Evolutionary conservation across 495 filamentous ascomycete genomes (phyloP).

Genomic region (Emericellopsis terricola): DNA sequence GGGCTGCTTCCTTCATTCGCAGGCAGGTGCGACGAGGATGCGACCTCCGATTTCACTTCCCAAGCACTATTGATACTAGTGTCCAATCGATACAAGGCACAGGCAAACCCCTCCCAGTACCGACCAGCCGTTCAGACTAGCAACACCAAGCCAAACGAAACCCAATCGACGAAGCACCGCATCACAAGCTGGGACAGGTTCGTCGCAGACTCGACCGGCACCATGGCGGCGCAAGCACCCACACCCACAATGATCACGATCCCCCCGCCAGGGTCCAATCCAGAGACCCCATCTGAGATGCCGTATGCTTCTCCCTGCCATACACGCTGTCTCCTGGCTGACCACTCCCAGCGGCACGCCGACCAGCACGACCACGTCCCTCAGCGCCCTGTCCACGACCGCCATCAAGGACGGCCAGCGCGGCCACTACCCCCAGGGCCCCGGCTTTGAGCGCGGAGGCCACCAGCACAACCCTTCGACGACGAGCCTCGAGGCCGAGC

Average conservation of each 20-base stretch:
- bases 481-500: conserved; percentile 69
- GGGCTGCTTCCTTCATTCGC: no score
- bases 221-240: conserved; percentile 18
- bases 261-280: conserved; percentile 65
- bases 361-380: conserved; percentile 68
- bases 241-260: conserved; percentile 66
- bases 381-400: conserved; percentile 74
- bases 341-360: conserved; percentile 55
- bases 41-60: no score
- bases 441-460: conserved; percentile 21
- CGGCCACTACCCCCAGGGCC: conserved; percentile 39
- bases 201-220: no score
- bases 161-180: no score
- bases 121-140: no score
- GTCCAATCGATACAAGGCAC: no score
- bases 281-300: conserved; percentile 78
- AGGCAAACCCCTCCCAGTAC: no score
- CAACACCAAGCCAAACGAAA: no score
- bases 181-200: no score
- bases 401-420: conserved; percentile 89
- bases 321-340: not conserved
- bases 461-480: conserved; percentile 42
- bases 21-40: no score
- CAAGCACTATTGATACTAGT: no score
- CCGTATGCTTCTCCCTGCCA: conserved; percentile 44